Base-by-base conservation (phyloP, 2,329 filamentous ascomycete genomes). In the Aspergillus pseudoglaucus region DNA sequence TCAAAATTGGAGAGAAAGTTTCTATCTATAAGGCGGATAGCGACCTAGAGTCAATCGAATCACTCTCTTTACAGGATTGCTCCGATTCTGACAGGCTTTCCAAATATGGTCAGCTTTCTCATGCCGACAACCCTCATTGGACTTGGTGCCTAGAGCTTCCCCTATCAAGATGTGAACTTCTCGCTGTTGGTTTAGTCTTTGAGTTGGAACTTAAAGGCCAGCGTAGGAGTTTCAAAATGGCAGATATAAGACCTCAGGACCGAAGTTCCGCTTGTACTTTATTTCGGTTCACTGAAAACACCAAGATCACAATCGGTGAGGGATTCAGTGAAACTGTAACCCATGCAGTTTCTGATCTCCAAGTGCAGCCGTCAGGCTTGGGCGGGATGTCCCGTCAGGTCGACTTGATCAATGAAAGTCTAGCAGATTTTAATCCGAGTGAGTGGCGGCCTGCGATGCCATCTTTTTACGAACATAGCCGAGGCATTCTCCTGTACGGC, bases 401-500 rank as follows among this genome's bases (percentile, higher is more conserved):
- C 30, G 67, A 74, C 27, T 71, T 76, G 45, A 77, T 95, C 52
- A 91, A 94, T 63, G 64, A 74, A 33, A 82, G 83, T 44, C 75
- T 95, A 20, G 62, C 66, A 20, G 73, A 75, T 49, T 85, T 85
- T 56, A 75, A 74, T 41, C 44, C 55, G 20, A 53, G 58, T 33
- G 48, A 53, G 14, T 61, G 56, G 27, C 57, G 52, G 32, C 53
- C 63, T 33, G 54, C 51, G n/a, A 68, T 70, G 71, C 73, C 61
- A 47, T 59, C 54, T 39, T 77, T 65, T 47, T 71, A 66, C 55
- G 63, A 59, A 58, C 64, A 61, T 58, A 68, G 56, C 71, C 78
- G 79, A 45, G 82, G 82, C 0, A 77, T 93, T 32, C 76, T 93
- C 20, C 74, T 96, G 4, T 84, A 94, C 63, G 91, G 91, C 12